phyloP scores from a whole-genome alignment of 495 filamentous ascomycete species.

The Venustampulla echinocandica region DNA sequence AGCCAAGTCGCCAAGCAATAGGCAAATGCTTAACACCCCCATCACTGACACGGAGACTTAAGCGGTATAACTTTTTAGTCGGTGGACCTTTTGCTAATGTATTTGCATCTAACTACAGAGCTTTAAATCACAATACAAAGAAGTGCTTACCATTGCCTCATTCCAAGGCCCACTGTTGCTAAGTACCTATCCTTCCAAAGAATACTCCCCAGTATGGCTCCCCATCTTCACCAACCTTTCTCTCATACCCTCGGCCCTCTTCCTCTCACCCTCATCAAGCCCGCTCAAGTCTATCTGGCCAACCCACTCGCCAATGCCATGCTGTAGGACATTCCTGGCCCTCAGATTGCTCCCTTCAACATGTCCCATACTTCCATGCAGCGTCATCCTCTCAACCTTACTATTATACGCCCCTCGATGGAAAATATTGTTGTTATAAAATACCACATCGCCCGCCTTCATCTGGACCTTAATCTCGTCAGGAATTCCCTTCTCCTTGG shows the following conservation, averaged over 20 bases:
- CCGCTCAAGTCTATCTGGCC: conserved; percentile 43
- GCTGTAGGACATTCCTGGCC: conserved; percentile 76
- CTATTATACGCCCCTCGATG: conserved; percentile 67
- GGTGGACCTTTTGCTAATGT: too few species aligned
- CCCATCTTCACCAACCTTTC: conserved; percentile 50
- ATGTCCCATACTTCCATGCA: conserved; percentile 74
- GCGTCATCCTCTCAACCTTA: conserved; percentile 56
- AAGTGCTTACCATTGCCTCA: too few species aligned
- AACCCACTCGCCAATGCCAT: conserved; percentile 73
- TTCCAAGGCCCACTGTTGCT: too few species aligned
- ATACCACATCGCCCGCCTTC: conserved; percentile 65
- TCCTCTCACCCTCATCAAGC: conserved; percentile 41
- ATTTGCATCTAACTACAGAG: too few species aligned
- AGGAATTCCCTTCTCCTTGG: conserved; percentile 47
- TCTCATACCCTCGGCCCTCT: conserved; percentile 46
- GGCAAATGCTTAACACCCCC: too few species aligned
- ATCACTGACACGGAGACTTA: too few species aligned
- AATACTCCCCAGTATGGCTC: conserved; percentile 45
- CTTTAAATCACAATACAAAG: too few species aligned
- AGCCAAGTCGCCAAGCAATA: too few species aligned
- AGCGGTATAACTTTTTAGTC: too few species aligned
- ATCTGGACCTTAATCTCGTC: conserved; percentile 54
- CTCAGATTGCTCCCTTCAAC: conserved; percentile 42
- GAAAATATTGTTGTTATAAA: conserved; percentile 84
- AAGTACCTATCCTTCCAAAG: conserved; percentile 38